Conservation (phyloP, 2,329 filamentous ascomycete genomes). For the Beauveria asiatica region DNA sequence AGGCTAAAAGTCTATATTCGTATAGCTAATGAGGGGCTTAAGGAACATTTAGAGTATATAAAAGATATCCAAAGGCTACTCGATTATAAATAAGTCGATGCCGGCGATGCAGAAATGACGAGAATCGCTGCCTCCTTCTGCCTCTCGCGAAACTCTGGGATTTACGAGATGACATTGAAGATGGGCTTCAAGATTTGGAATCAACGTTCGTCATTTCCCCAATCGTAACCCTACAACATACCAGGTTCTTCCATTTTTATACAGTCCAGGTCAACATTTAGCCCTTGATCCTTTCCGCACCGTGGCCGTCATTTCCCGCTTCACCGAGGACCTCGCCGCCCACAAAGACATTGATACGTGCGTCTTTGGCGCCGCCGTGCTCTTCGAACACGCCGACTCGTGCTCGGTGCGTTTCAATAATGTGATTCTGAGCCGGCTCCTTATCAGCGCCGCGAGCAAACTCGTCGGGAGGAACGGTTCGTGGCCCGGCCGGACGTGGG, state of each 20-base stretch:
- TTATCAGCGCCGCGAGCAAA: neutral
- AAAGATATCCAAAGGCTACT: too few species aligned
- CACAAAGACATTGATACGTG: slow-evolving; percentile 2
- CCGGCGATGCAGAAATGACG: too few species aligned
- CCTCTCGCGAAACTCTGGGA: too few species aligned
- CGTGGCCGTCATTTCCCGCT: slow-evolving; percentile 13
- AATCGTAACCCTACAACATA: neutral
- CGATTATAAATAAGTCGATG: too few species aligned
- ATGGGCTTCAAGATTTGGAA: too few species aligned
- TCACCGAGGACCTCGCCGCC: slow-evolving; percentile 9
- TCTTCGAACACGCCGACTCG: slow-evolving; percentile 12
- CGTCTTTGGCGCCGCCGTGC: slow-evolving; percentile 12
- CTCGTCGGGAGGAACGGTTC: slow-evolving; percentile 3
- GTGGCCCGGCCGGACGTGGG: slow-evolving; percentile 4
- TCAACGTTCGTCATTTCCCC: too few species aligned
- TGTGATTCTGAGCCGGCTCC: slow-evolving; percentile 9
- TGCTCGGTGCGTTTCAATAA: slow-evolving; percentile 14
- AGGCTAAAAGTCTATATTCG: too few species aligned
- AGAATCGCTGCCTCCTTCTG: too few species aligned
- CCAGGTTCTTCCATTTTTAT: neutral
- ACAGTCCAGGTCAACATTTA: neutral
- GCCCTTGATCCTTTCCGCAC: slow-evolving; percentile 6
- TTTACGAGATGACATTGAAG: too few species aligned
- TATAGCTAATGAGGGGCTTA: too few species aligned
- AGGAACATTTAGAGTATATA: too few species aligned